These are phyloP conservation scores for Microsporum audouinii DNA, from an alignment of 2,329 filamentous ascomycete genomes.

Conservation along the genomic window DNA sequence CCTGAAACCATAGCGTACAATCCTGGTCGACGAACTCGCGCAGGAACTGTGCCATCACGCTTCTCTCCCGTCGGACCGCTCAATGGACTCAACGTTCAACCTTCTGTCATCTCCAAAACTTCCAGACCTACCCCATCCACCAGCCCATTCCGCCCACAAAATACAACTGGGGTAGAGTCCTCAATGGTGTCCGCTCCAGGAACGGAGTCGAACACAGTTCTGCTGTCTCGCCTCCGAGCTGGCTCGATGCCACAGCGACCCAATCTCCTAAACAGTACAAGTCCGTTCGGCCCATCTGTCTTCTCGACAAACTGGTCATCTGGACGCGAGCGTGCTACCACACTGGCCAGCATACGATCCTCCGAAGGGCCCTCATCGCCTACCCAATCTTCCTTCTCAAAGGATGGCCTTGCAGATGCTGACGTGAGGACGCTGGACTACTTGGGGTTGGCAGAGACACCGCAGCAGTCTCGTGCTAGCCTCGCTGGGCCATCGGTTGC, in stretches of 20 bases:
- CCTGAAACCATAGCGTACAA: conserved; percentile 53
- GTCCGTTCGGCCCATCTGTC: conserved; percentile 75
- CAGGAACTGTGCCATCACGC: conserved; percentile 89
- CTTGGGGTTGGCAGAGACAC: conserved; percentile 84
- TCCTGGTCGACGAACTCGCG: conserved; percentile 67
- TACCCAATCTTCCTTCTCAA: conserved; percentile 72
- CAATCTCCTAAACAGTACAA: conserved; percentile 49
- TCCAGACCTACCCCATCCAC: conserved; percentile 76
- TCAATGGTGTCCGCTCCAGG: conserved; percentile 33
- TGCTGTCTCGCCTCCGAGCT: conserved; percentile 75
- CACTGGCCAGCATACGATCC: conserved; percentile 79
- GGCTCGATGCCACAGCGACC: conserved; percentile 88
- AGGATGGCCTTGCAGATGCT: conserved; percentile 71
- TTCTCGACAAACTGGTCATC: conserved; percentile 79
- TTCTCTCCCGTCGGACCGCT: conserved; percentile 67
- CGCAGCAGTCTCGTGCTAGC: conserved; percentile 64
- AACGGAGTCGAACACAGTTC: conserved; percentile 51
- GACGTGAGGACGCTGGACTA: conserved; percentile 94
- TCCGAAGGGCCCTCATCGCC: conserved; percentile 80
- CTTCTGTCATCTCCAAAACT: conserved; percentile 58
- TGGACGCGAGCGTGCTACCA: conserved; percentile 71
- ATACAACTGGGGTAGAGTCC: conserved; percentile 31
- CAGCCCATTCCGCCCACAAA: conserved; percentile 67
- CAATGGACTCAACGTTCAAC: conserved; percentile 45
- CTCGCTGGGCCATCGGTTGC: conserved; percentile 51